Conservation (phyloP, 2,329 filamentous ascomycete genomes). For the Colletotrichum tropicale region DNA sequence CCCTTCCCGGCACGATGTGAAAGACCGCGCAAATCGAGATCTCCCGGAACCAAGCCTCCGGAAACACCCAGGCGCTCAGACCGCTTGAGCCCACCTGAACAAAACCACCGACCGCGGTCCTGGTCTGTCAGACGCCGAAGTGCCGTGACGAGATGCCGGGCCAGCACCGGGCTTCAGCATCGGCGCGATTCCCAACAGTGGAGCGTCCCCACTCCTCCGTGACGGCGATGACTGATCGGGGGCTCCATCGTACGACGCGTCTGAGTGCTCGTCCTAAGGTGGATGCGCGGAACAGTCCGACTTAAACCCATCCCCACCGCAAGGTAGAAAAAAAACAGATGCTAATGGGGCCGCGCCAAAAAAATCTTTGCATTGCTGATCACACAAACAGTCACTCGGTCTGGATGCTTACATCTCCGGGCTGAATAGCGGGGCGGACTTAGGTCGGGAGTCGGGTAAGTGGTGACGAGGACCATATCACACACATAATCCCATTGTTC, state of each 20-base stretch:
- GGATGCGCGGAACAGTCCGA: not conserved
- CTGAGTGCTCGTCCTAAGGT: not conserved
- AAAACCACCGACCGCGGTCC: not conserved
- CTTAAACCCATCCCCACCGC: not conserved
- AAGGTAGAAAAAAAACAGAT: not conserved
- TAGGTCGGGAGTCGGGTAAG: not conserved
- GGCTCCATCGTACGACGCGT: slow-evolving; percentile 1
- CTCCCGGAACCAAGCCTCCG: not conserved
- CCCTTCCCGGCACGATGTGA: too few species aligned
- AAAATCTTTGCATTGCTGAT: not conserved
- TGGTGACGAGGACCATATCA: not conserved
- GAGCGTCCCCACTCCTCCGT: slow-evolving; percentile 4
- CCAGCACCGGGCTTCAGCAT: not conserved
- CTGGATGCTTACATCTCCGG: not conserved
- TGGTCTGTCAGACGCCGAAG: not conserved
- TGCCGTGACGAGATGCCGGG: slow-evolving; percentile 1
- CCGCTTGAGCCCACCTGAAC: not conserved
- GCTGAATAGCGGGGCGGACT: not conserved
- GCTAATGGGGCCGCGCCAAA: not conserved
- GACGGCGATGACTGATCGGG: slow-evolving; percentile 17
- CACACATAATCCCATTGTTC: not conserved
- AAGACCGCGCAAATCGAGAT: not conserved
- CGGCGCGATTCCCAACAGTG: not conserved
- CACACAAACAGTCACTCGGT: not conserved
- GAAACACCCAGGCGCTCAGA: not conserved